Evolutionary conservation across 768 basidiomycete genomes (phyloP), one percentile per base, ranked within the genome.

Genomic region (Phlegmacium glaucopus): DNA sequence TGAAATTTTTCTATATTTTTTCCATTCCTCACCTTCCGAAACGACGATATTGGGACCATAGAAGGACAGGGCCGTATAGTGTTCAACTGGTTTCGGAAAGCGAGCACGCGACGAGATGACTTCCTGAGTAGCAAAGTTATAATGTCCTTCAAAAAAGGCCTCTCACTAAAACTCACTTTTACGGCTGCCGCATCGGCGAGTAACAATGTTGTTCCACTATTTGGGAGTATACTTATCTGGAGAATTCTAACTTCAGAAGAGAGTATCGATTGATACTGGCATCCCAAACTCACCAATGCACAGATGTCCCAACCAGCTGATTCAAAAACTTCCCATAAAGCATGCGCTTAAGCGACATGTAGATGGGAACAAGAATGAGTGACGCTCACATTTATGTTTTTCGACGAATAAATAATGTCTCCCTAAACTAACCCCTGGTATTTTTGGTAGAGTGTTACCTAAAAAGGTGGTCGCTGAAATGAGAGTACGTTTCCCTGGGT

Each of bases 21-120:
- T 81, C 82, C 82, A 85, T 43, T 77, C 70, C 3, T 77, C 74
- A 15, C 76, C 79, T 54, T 85, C 82, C 0, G 78, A 76, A 3
- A 72, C 74, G 15, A 85, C 70, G 39, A 84, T 76, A 51, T 85
- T 85, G 5, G 54, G 53, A 11, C 83, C 83, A 53, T 74, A 85
- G 49, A 78, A 68, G 0, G 61, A 45, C 13, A 84, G 56, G 8
- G 64, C 45, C 1, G 30, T 47, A 53, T 83, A 83, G 17, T 63
- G 54, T 4, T 67, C 50, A 0, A 75, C 51, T 4, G 78, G 74
- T 53, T 83, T 84, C 0, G 76, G 74, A 52, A 82, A 84, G 6
- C 72, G 72, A 4, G 69, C 64, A 12, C 78, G 68, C n/a, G 69
- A 66, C 8, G 63, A 60, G 1, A 67, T 65, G 9, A 81, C 63